A percentile compares a stretch with the other conserved stretches of the same genome.
Conservation (phyloP, 2,329 filamentous ascomycete species). For the Pseudogymnoascus sp. region DNA sequence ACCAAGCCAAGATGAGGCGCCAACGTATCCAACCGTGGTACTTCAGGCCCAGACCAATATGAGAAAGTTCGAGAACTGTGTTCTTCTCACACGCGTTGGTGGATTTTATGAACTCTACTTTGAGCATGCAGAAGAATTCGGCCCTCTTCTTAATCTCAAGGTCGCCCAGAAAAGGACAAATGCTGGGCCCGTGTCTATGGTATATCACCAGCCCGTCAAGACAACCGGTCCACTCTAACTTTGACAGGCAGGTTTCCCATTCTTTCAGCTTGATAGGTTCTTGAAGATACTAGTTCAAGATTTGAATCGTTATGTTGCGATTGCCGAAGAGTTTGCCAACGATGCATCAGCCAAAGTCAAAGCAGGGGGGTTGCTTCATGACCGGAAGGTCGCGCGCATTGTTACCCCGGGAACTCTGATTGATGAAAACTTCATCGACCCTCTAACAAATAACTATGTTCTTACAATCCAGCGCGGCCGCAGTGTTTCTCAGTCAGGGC, state of each 20-base stretch:
- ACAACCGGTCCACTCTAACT: neutral
- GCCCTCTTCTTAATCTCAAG: constrained; percentile 79
- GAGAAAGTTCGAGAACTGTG: constrained; percentile 81
- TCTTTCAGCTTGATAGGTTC: constrained; percentile 84
- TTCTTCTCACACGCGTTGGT: constrained; percentile 84
- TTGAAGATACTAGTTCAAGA: constrained; percentile 91
- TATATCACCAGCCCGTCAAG: constrained; percentile 30
- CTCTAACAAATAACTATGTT: constrained; percentile 87
- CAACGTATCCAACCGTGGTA: constrained; percentile 75
- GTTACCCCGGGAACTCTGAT: constrained; percentile 93
- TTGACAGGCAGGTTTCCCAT: constrained; percentile 75
- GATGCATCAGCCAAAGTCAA: constrained; percentile 60
- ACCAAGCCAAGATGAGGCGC: constrained; percentile 26
- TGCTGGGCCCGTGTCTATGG: constrained; percentile 76
- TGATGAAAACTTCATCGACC: constrained; percentile 95
- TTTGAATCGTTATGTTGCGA: constrained; percentile 79
- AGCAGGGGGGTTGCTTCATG: constrained; percentile 71
- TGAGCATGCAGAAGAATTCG: constrained; percentile 85
- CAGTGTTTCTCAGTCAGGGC: neutral
- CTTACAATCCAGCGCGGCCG: constrained; percentile 62
- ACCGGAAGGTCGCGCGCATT: constrained; percentile 75
- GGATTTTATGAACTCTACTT: constrained; percentile 98
- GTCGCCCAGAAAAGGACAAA: constrained; percentile 73
- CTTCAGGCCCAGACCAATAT: constrained; percentile 84
- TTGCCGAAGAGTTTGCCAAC: constrained; percentile 87